Base-by-base conservation (phyloP, 306 rosid species). In the Sechiopsis laciniata region DNA sequence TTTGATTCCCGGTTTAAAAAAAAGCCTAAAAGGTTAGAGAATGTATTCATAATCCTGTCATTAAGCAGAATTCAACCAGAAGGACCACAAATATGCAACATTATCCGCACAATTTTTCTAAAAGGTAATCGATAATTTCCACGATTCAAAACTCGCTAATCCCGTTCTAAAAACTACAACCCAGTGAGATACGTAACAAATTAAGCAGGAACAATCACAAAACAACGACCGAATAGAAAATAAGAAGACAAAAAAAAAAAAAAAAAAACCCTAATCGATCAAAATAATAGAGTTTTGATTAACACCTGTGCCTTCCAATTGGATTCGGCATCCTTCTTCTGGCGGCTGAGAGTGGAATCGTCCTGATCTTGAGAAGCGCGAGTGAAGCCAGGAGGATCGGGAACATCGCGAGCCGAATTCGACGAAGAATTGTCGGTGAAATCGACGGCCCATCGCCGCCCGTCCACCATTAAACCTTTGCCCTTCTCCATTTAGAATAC, bases 401-500 rank as follows among this genome's bases (percentile, higher is more conserved):
- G 81, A 71, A 94, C 73, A 24, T 89, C 95, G 55, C 91, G 89
- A 74, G 92, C 81, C 22, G 83, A 84, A 73, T 78, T 76, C 40
- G 90, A 83, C 4, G 89, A 78, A 2, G 99, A 95, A 81, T 82
- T 84, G 67, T 95, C 97, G 0, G 90, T 52, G 81, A 91, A 85
- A 75, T 85, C 92, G 83, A 94, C 91, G 75, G 83, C 97, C 99
- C 99, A 94, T 87, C 95, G 84, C 60, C 99, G 74, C 51, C 92
- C 89, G 0, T 84, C 90, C 40, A 85, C 91, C 84, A 89, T 85
- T 77, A 84, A 82, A 24, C 87, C 92, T 71, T 90, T 93, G 46
- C 98, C 98, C 79, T 90, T 93, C 37, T 93, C 97, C 97, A 88
- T 87, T 73, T n/a, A n/a, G n/a, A n/a, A n/a, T n/a, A n/a, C n/a